Conservation (phyloP, 768 basidiomycete genomes). For the Rhizopogon rudus region DNA sequence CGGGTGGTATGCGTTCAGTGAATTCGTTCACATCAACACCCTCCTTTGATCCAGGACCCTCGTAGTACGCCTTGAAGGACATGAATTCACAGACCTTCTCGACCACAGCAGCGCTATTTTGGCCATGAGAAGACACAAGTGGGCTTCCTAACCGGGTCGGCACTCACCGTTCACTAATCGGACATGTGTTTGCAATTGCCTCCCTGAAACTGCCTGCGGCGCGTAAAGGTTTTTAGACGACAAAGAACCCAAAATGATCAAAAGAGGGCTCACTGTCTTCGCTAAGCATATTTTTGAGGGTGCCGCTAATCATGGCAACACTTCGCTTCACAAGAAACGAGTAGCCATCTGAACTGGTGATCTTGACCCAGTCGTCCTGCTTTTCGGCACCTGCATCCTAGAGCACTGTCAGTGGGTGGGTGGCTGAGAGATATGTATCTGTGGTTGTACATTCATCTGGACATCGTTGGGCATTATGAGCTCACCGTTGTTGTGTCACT, state of each 20-base stretch:
- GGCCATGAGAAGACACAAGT: not conserved
- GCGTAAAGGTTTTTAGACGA: constrained; percentile 5
- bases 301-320: constrained; percentile 74
- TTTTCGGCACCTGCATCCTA: constrained; percentile 8
- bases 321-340: constrained; percentile 74
- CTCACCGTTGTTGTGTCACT: not conserved
- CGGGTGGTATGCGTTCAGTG: constrained; percentile 76
- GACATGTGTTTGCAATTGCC: constrained; percentile 64
- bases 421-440: not conserved
- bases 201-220: constrained; percentile 67
- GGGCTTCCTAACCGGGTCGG: not conserved
- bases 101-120: constrained; percentile 57
- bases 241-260: constrained; percentile 2
- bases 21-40: constrained; percentile 77
- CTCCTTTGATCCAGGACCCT: constrained; percentile 64
- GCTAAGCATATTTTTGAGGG: constrained; percentile 77
- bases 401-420: not conserved
- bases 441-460: constrained; percentile 13
- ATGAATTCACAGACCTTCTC: constrained; percentile 92
- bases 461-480: constrained; percentile 16
- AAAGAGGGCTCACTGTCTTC: constrained; percentile 47
- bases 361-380: constrained; percentile 63
- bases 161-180: constrained; percentile 64
- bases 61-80: constrained; percentile 76
- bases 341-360: constrained; percentile 76